Conservation (phyloP, 495 filamentous ascomycete genomes). For the Hypoxylon cercidicola region DNA sequence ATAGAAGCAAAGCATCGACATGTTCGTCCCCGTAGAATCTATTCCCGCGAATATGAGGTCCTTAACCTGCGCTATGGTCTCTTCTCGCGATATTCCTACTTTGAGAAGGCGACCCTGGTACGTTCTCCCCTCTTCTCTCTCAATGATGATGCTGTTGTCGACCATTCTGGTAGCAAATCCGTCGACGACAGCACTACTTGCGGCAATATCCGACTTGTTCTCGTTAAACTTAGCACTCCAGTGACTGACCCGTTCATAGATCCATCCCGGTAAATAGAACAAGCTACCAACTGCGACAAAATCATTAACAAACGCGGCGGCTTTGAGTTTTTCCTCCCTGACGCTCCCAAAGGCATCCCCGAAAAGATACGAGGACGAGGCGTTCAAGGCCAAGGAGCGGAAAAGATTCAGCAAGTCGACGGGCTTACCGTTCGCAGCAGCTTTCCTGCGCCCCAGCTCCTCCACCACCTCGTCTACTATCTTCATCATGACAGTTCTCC, state of each 20-base stretch:
- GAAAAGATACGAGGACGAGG: constrained; percentile 59
- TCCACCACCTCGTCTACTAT: constrained; percentile 54
- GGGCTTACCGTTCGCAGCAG: constrained; percentile 37
- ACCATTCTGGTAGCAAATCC: constrained; percentile 47
- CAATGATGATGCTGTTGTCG: constrained; percentile 48
- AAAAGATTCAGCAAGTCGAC: constrained; percentile 58
- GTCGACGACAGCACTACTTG: constrained; percentile 37
- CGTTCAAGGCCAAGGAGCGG: constrained; percentile 47
- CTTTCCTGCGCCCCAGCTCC: constrained; percentile 44
- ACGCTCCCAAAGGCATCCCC: constrained; percentile 54
- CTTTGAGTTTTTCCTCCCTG: constrained; percentile 40
- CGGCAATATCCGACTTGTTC: not conserved
- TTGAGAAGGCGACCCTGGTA: constrained; percentile 61
- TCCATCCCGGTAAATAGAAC: constrained; percentile 56
- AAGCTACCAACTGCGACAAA: constrained; percentile 62
- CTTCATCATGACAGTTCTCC: constrained; percentile 36
- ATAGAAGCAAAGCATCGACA: constrained; percentile 63
- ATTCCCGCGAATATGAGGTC: constrained; percentile 55
- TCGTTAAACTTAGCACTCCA: not conserved
- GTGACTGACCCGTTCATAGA: not conserved
- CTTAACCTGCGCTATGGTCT: constrained; percentile 59
- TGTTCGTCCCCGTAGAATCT: constrained; percentile 58
- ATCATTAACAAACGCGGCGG: constrained; percentile 53
- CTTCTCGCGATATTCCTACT: constrained; percentile 50
- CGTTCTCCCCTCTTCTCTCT: constrained; percentile 40